A percentile compares a stretch with the other conserved stretches of the same genome.
Evolutionary conservation across 495 filamentous ascomycete species (phyloP).

Genomic region (Antarctomyces pellizariae): DNA sequence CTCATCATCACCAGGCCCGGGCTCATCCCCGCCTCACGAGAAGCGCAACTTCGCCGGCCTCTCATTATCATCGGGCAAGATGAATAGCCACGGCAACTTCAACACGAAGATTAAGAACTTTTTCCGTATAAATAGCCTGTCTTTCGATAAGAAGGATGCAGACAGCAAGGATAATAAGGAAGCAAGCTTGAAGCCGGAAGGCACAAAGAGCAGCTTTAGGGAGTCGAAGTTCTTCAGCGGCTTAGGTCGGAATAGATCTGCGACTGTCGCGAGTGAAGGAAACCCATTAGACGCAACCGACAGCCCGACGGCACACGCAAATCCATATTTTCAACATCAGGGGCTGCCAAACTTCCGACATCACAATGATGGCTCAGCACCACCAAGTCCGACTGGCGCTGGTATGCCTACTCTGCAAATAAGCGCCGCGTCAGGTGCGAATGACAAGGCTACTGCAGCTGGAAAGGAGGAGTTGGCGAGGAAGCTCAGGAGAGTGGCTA

Average conservation of each 20-base stretch:
- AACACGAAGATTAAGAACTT: slow-evolving; percentile 88
- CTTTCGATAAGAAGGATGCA: no score
- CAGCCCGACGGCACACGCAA: slow-evolving; percentile 83
- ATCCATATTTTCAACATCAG: slow-evolving; percentile 94
- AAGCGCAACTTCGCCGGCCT: slow-evolving; percentile 11
- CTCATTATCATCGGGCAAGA: slow-evolving; percentile 11
- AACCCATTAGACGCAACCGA: slow-evolving; percentile 70
- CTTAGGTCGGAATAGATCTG: slow-evolving; percentile 53
- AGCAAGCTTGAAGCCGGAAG: slow-evolving; percentile 16
- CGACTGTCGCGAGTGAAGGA: slow-evolving; percentile 83
- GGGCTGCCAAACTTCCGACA: slow-evolving; percentile 81
- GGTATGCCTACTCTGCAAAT: slow-evolving; percentile 56
- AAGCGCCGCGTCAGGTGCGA: slow-evolving; percentile 41
- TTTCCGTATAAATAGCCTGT: slow-evolving; percentile 77
- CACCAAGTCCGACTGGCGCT: slow-evolving; percentile 86
- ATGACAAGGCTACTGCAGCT: slow-evolving; percentile 50
- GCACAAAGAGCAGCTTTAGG: slow-evolving; percentile 43
- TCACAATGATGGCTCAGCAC: slow-evolving; percentile 86
- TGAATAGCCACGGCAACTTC: slow-evolving; percentile 33
- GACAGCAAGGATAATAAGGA: slow-evolving; percentile 22
- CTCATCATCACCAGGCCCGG: no score
- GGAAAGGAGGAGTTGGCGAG: slow-evolving; percentile 86
- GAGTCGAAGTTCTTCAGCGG: slow-evolving; percentile 66
- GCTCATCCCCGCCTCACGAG: slow-evolving; percentile 10
- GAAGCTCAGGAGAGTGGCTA: slow-evolving; percentile 81